Percentiles rank a stretch among this genome's conserved stretches.
These are phyloP conservation scores for Zhuliangozyma blackwelliae DNA, from an alignment of 1,139 yeast species.

Conservation along the genomic window DNA sequence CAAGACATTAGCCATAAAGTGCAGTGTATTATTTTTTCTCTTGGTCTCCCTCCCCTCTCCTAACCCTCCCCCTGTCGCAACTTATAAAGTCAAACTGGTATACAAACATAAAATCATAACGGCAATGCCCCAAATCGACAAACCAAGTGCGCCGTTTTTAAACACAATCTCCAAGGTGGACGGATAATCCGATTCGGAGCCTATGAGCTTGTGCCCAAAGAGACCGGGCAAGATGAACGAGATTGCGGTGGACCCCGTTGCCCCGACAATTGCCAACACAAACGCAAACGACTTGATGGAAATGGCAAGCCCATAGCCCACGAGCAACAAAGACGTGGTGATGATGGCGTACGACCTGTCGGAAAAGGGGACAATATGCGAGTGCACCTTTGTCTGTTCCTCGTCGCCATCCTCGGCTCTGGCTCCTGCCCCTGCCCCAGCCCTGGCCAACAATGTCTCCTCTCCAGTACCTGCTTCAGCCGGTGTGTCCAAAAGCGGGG, in stretches of 20 bases:
- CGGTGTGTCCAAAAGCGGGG: too few relatives aligned
- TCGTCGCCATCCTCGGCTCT: constrained; percentile 8
- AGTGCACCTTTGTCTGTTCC: constrained; percentile 10
- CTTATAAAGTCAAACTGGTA: constrained; percentile 26
- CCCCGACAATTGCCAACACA: constrained; percentile 55
- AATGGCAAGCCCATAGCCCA: constrained; percentile 44
- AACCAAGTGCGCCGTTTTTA: constrained; percentile 25
- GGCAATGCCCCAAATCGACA: constrained; percentile 38
- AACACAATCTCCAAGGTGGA: constrained; percentile 20
- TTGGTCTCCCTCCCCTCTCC: background rate
- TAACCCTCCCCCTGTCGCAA: background rate
- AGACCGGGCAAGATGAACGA: constrained; percentile 58
- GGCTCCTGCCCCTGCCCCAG: background rate
- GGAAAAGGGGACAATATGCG: constrained; percentile 49
- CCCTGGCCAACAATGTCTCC: background rate
- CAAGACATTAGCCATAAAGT: constrained; percentile 27
- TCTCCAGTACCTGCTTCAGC: too few relatives aligned
- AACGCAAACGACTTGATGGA: constrained; percentile 50
- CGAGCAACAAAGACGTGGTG: constrained; percentile 40
- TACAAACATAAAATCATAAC: constrained; percentile 42
- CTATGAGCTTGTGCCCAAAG: constrained; percentile 50
- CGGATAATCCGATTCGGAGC: constrained; percentile 26
- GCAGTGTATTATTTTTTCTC: background rate
- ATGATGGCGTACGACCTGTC: constrained; percentile 41
- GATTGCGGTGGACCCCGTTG: constrained; percentile 59